These are phyloP conservation scores for Malania oleifera DNA, from an alignment of 164 flowering plant genomes.

Conservation along the genomic window DNA sequence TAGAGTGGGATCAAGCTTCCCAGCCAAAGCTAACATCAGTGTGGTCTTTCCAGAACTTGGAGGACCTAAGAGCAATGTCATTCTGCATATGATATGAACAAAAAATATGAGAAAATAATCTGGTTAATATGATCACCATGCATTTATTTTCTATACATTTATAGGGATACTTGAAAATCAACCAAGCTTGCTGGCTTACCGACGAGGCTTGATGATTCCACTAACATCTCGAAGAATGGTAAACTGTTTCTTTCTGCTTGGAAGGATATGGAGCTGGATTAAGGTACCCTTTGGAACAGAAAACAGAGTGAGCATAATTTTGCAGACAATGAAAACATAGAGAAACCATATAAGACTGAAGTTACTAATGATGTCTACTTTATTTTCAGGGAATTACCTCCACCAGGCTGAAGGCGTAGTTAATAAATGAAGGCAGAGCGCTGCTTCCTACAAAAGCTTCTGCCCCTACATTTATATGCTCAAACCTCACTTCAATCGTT, in stretches of 20 bases:
- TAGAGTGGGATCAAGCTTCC: slow-evolving; percentile 30
- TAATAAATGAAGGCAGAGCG: slow-evolving; percentile 50
- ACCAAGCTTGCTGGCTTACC: slow-evolving; percentile 26
- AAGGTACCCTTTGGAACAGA: slow-evolving; percentile 30
- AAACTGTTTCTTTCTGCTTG: slow-evolving; percentile 37
- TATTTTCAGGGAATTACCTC: slow-evolving; percentile 32
- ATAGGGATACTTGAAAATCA: not conserved
- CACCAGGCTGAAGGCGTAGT: slow-evolving; percentile 28
- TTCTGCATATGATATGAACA: slow-evolving; percentile 21
- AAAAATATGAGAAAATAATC: not conserved
- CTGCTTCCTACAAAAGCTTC: slow-evolving; percentile 51
- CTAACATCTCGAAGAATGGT: slow-evolving; percentile 63
- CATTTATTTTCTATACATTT: too few relatives aligned
- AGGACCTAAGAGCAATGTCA: slow-evolving; percentile 64
- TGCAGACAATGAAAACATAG: not conserved
- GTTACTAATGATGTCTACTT: not conserved
- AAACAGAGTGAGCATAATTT: not conserved
- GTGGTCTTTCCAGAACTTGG: slow-evolving; percentile 64
- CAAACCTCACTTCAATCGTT: slow-evolving; percentile 62
- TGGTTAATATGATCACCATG: not conserved
- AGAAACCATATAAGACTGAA: not conserved
- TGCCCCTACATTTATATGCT: slow-evolving; percentile 47
- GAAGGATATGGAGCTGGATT: slow-evolving; percentile 33
- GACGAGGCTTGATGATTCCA: slow-evolving; percentile 62
- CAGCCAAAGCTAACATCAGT: slow-evolving; percentile 48